phyloP scores from a whole-genome alignment of 2,329 filamentous ascomycete species.

The Thermomyces lanuginosus region DNA sequence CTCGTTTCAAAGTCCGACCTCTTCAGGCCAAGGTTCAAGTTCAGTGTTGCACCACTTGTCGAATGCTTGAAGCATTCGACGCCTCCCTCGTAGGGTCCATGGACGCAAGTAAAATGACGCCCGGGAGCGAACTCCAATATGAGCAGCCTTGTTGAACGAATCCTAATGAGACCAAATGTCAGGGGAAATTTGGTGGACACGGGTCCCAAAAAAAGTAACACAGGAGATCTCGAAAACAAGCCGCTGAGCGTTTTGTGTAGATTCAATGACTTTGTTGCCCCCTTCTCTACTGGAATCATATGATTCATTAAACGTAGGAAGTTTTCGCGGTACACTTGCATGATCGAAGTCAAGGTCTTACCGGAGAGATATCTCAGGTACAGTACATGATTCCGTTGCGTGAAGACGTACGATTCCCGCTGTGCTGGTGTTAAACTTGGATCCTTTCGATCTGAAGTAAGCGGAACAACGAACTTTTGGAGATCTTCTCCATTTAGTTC shows the following conservation, averaged over 20 bases:
- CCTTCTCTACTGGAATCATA: background rate
- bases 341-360: slow-evolving; percentile 2
- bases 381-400: slow-evolving; percentile 4
- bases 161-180: slow-evolving; percentile 4
- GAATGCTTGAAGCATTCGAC: slow-evolving; percentile 3
- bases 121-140: slow-evolving; percentile 5
- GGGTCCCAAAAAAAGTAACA: slow-evolving; percentile 5
- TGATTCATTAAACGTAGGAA: slow-evolving; percentile 1
- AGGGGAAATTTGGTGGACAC: slow-evolving; percentile 3
- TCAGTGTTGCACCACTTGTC: slow-evolving; percentile 5
- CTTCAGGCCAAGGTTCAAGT: slow-evolving; percentile 4
- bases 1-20: slow-evolving; percentile 4
- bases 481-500: slow-evolving; percentile 3
- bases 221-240: slow-evolving; percentile 5
- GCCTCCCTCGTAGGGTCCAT: slow-evolving; percentile 2
- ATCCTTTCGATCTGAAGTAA: slow-evolving; percentile 3
- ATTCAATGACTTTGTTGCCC: background rate
- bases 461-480: slow-evolving; percentile 5
- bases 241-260: slow-evolving; percentile 5
- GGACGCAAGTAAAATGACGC: slow-evolving; percentile 3
- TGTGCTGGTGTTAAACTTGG: slow-evolving; percentile 1
- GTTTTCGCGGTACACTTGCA: slow-evolving; percentile 3
- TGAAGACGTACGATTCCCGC: slow-evolving; percentile 4
- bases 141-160: slow-evolving; percentile 4
- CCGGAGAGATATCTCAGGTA: slow-evolving; percentile 4